These are phyloP conservation scores for Leptographium flavum DNA, from an alignment of 2,329 filamentous ascomycete species.

Conservation along the genomic window DNA sequence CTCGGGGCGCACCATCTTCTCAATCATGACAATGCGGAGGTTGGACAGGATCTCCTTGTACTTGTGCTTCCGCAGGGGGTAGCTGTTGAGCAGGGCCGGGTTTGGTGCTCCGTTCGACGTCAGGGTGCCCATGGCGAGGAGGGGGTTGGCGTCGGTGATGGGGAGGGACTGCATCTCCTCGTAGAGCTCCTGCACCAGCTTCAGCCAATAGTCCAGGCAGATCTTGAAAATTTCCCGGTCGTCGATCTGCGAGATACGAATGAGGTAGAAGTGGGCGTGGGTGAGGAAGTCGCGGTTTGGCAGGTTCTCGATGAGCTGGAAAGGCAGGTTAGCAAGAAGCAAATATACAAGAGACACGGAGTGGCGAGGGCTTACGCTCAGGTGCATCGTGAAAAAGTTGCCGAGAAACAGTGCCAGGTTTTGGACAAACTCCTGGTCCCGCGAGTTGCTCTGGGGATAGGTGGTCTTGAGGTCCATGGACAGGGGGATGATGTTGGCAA, in stretches of 20 bases:
- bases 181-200: conserved; percentile 92
- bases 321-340: conserved; percentile 9
- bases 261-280: conserved; percentile 95
- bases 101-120: conserved; percentile 74
- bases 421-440: conserved; percentile 94
- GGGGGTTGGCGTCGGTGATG: conserved; percentile 73
- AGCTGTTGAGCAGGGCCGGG: conserved; percentile 71
- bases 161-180: conserved; percentile 98
- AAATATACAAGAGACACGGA: background rate
- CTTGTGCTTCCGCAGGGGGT: conserved; percentile 93
- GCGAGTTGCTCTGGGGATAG: conserved; percentile 80
- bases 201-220: conserved; percentile 97
- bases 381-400: conserved; percentile 91
- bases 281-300: conserved; percentile 90
- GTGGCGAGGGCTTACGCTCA: conserved; percentile 44
- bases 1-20: conserved; percentile 98
- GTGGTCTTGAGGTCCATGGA: conserved; percentile 81
- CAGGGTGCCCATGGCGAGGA: conserved; percentile 65
- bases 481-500: conserved; percentile 85
- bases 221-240: conserved; percentile 99
- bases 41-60: conserved; percentile 91
- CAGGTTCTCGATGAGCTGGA: conserved; percentile 79
- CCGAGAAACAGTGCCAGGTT: conserved; percentile 91
- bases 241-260: conserved; percentile 95
- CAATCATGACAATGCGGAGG: conserved; percentile 94